These are phyloP conservation scores for Ogataea nakhonphanomensis DNA, from an alignment of 805 yeast genomes.

Conservation along the genomic window DNA sequence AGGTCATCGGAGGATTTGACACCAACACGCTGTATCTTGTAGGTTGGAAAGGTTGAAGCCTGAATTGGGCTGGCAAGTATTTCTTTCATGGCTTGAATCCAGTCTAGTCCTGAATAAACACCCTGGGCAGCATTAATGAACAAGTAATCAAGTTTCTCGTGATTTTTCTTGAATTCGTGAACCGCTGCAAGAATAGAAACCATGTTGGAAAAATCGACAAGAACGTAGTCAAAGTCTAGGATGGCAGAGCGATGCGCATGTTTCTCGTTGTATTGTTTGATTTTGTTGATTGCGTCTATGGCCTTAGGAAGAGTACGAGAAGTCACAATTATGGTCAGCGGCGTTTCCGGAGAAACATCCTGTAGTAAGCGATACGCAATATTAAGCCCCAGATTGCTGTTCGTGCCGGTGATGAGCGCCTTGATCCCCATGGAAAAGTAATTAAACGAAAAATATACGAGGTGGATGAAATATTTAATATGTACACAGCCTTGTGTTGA, in stretches of 20 bases:
- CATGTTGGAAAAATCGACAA: slow-evolving; percentile 91
- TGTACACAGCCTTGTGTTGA: slow-evolving; percentile 7
- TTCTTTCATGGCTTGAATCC: slow-evolving; percentile 73
- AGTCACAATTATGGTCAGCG: slow-evolving; percentile 80
- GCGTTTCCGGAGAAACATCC: slow-evolving; percentile 46
- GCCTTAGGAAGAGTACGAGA: slow-evolving; percentile 86
- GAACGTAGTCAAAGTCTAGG: slow-evolving; percentile 80
- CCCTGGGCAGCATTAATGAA: slow-evolving; percentile 91
- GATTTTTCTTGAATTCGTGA: slow-evolving; percentile 63
- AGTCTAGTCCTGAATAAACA: slow-evolving; percentile 80
- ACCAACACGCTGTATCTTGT: slow-evolving; percentile 79
- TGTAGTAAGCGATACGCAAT: slow-evolving; percentile 78
- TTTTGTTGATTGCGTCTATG: slow-evolving; percentile 62
- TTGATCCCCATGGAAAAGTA: slow-evolving; percentile 18
- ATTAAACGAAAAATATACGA: neutral
- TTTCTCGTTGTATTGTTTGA: slow-evolving; percentile 43
- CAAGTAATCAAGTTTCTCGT: slow-evolving; percentile 67
- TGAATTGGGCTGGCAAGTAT: slow-evolving; percentile 62
- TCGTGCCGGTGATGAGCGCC: slow-evolving; percentile 37
- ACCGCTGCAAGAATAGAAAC: slow-evolving; percentile 74
- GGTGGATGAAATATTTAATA: too few relatives aligned
- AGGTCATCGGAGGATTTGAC: slow-evolving; percentile 71
- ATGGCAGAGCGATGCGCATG: slow-evolving; percentile 44
- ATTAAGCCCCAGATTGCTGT: slow-evolving; percentile 76
- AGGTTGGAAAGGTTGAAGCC: slow-evolving; percentile 86